These are phyloP conservation scores for Trametes elegans DNA, from an alignment of 768 basidiomycete species.

Conservation along the genomic window DNA sequence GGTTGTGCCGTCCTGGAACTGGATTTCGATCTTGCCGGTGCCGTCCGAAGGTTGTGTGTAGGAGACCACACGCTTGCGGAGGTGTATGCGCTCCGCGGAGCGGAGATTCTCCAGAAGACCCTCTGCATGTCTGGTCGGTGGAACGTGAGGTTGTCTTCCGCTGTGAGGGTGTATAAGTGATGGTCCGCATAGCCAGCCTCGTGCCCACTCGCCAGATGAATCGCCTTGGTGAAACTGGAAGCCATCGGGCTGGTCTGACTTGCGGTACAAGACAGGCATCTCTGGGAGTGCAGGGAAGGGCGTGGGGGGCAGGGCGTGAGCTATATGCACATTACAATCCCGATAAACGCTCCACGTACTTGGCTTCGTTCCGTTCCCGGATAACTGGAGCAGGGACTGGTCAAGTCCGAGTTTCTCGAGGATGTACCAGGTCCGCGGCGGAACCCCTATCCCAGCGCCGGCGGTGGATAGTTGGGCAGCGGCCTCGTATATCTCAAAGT, in stretches of 20 bases:
- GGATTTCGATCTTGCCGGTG: slow-evolving; percentile 14
- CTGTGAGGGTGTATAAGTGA: background rate
- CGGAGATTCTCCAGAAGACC: slow-evolving; percentile 17
- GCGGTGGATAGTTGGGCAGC: slow-evolving; percentile 15
- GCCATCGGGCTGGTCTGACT: slow-evolving; percentile 9
- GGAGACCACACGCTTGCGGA: slow-evolving; percentile 19
- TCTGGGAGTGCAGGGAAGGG: background rate
- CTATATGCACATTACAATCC: background rate
- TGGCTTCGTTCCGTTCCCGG: background rate
- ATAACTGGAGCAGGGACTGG: background rate
- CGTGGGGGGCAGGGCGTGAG: background rate
- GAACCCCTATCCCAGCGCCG: slow-evolving; percentile 22
- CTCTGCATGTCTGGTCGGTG: slow-evolving; percentile 21
- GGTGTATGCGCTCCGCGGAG: slow-evolving; percentile 9
- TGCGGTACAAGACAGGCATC: background rate
- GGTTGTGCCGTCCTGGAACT: slow-evolving; percentile 26
- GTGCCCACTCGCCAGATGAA: background rate
- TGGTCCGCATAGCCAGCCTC: accelerated
- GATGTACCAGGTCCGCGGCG: slow-evolving; percentile 11
- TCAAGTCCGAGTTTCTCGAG: slow-evolving; percentile 11
- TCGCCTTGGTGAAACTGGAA: background rate
- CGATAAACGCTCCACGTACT: background rate
- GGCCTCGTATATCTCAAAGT: slow-evolving; percentile 25
- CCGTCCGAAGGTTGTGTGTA: background rate
- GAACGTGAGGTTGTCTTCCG: slow-evolving; percentile 9